A percentile compares a stretch with the other conserved stretches of the same genome.
Evolutionary conservation across 2,329 filamentous ascomycete species (phyloP).

Genomic region (Acrocalymma vagum): DNA sequence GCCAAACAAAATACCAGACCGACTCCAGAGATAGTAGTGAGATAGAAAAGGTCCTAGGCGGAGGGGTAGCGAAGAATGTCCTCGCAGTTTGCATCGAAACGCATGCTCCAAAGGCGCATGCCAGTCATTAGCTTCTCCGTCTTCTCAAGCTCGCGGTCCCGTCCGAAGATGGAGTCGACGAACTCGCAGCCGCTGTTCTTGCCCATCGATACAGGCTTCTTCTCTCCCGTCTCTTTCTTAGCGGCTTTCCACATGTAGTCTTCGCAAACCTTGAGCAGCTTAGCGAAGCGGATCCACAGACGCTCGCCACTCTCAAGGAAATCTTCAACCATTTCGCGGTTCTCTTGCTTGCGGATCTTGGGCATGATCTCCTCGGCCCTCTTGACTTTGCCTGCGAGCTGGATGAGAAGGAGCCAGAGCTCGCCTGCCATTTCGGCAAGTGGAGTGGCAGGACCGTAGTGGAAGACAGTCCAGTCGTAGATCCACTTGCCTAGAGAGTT

Average conservation of each 20-base stretch:
- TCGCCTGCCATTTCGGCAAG: constrained; percentile 93
- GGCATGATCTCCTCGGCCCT: constrained; percentile 80
- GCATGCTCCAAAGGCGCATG: constrained; percentile 87
- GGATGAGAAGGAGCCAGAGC: constrained; percentile 93
- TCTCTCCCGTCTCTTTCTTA: constrained; percentile 70
- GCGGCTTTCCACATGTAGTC: constrained; percentile 92
- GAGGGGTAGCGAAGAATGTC: constrained; percentile 74
- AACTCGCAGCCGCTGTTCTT: constrained; percentile 95
- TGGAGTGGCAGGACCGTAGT: constrained; percentile 80
- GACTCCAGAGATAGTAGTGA: constrained; percentile 28
- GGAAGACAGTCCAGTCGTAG: constrained; percentile 98
- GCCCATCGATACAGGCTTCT: constrained; percentile 75
- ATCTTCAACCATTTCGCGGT: constrained; percentile 83
- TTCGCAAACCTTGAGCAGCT: constrained; percentile 89
- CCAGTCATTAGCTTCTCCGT: constrained; percentile 94
- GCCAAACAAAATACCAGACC: constrained; percentile 27
- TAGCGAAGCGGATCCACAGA: constrained; percentile 83
- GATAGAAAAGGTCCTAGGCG: constrained; percentile 37
- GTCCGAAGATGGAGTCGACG: constrained; percentile 93
- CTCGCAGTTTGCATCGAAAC: constrained; percentile 96
- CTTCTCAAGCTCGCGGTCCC: constrained; percentile 85
- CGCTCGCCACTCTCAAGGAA: constrained; percentile 91
- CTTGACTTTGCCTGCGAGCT: constrained; percentile 93
- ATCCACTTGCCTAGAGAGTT: constrained; percentile 99
- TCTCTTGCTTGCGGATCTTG: constrained; percentile 76